Conservation (phyloP, 2,329 filamentous ascomycete genomes). For the Beauveria scarabaeidicola region DNA sequence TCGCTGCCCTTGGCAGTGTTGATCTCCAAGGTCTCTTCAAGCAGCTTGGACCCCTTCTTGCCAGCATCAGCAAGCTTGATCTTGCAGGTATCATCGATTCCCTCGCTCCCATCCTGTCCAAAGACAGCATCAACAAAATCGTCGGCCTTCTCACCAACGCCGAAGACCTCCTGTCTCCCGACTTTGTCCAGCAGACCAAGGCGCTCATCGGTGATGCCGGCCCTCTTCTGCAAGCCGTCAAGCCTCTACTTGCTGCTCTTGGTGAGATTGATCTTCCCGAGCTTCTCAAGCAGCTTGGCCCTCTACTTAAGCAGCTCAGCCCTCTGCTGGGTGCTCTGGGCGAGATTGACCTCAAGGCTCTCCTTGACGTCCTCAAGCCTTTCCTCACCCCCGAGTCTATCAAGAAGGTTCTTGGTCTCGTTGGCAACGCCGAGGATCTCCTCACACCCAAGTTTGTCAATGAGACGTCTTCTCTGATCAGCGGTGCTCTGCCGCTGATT, state of each 20-base stretch:
- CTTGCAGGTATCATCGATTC: slow-evolving; percentile 25
- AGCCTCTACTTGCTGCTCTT: slow-evolving; percentile 34
- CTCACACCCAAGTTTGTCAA: slow-evolving; percentile 24
- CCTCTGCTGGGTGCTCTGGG: slow-evolving; percentile 22
- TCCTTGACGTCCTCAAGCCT: slow-evolving; percentile 19
- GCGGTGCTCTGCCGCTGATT: slow-evolving; percentile 28
- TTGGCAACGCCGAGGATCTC: slow-evolving; percentile 28
- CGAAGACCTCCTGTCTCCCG: background rate
- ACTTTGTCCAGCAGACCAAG: slow-evolving; percentile 11
- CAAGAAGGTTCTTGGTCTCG: slow-evolving; percentile 25
- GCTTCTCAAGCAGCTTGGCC: slow-evolving; percentile 26
- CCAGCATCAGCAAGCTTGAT: slow-evolving; percentile 26
- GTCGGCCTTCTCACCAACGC: slow-evolving; percentile 15
- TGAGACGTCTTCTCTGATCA: slow-evolving; percentile 24
- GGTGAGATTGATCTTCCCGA: slow-evolving; percentile 16
- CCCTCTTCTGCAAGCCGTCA: slow-evolving; percentile 13
- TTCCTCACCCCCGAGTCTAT: slow-evolving; percentile 26
- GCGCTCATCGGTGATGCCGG: slow-evolving; percentile 10
- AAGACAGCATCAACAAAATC: slow-evolving; percentile 29
- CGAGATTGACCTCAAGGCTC: slow-evolving; percentile 28
- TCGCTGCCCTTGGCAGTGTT: slow-evolving; percentile 26
- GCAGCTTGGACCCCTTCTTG: slow-evolving; percentile 27
- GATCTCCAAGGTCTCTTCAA: slow-evolving; percentile 30
- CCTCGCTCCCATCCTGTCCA: slow-evolving; percentile 29
- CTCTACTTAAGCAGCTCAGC: slow-evolving; percentile 20